phyloP scores from a whole-genome alignment of 495 filamentous ascomycete species.

The Daldinia grandis region DNA sequence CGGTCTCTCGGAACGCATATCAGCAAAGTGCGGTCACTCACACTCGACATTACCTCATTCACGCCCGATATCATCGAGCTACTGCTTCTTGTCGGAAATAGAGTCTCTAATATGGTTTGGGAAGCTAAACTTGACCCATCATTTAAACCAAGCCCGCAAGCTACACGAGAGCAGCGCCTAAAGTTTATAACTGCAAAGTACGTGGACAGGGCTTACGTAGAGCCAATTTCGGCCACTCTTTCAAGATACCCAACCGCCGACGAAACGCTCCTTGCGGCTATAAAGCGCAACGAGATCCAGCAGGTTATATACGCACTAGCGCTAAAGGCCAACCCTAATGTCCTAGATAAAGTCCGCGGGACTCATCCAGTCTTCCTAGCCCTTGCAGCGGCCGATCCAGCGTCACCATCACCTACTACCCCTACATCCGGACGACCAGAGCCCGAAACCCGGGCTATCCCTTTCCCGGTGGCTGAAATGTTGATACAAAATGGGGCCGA shows the following conservation, averaged over 20 bases:
- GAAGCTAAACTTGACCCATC: conserved; percentile 81
- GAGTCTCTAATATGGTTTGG: conserved; percentile 96
- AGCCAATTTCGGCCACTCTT: conserved; percentile 74
- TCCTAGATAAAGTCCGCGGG: conserved; percentile 83
- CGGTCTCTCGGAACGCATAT: conserved; percentile 97
- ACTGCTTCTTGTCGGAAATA: conserved; percentile 91
- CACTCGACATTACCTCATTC: conserved; percentile 93
- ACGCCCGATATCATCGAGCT: conserved; percentile 95
- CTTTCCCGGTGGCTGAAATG: conserved; percentile 90
- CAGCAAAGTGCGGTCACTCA: conserved; percentile 95
- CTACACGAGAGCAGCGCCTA: conserved; percentile 87
- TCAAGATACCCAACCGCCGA: conserved; percentile 83
- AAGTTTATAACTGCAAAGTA: conserved; percentile 97
- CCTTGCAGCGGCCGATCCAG: conserved; percentile 92
- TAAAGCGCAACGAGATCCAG: conserved; percentile 93
- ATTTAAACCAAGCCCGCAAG: conserved; percentile 74
- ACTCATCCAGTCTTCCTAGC: conserved; percentile 91
- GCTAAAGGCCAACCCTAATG: conserved; percentile 85
- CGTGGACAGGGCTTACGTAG: conserved; percentile 81
- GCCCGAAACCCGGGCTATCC: conserved; percentile 50
- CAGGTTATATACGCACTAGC: conserved; percentile 91
- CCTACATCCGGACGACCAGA: conserved; percentile 40
- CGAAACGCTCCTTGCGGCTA: conserved; percentile 89
- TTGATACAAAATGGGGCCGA: conserved; percentile 94
- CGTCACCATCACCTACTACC: conserved; percentile 65